Conservation (phyloP, 2,329 filamentous ascomycete genomes). For the Alternaria postmessia region DNA sequence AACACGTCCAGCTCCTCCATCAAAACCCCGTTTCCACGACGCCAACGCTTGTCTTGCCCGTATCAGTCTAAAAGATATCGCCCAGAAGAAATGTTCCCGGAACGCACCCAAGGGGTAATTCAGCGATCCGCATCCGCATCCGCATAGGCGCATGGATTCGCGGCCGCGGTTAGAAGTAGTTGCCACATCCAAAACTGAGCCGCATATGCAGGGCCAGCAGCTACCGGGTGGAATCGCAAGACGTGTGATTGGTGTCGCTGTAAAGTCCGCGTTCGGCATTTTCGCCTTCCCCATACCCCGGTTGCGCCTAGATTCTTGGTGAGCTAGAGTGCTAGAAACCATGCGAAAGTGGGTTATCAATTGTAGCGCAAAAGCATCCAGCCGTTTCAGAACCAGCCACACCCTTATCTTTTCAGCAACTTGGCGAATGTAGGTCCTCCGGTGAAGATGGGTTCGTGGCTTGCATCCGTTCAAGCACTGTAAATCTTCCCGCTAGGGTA, state of each 20-base stretch:
- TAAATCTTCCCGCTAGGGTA: neutral
- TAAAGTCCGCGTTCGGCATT: neutral
- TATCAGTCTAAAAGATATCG: constrained; percentile 7
- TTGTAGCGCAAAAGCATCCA: neutral
- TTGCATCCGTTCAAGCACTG: constrained; percentile 1
- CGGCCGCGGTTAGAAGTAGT: constrained; percentile 15
- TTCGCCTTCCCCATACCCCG: neutral
- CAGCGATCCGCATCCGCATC: neutral
- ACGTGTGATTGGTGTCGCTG: constrained; percentile 8
- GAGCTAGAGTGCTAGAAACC: neutral
- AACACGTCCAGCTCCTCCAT: neutral
- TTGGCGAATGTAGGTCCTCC: constrained; percentile 1
- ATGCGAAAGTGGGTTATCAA: neutral
- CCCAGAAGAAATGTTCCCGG: constrained; percentile 18
- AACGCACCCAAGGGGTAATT: neutral
- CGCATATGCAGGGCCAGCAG: constrained; percentile 11
- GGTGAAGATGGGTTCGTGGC: constrained; percentile 12
- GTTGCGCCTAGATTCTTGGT: constrained; percentile 1
- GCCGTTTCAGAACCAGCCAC: constrained; percentile 4
- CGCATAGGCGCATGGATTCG: constrained; percentile 5
- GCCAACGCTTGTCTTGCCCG: neutral
- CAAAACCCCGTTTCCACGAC: neutral
- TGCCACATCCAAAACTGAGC: constrained; percentile 3
- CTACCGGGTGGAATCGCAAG: constrained; percentile 10
- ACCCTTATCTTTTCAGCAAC: neutral